These are phyloP conservation scores for Cryptosporidium sp. DNA, from an alignment of 169 alveolate genomes.

Conservation along the genomic window DNA sequence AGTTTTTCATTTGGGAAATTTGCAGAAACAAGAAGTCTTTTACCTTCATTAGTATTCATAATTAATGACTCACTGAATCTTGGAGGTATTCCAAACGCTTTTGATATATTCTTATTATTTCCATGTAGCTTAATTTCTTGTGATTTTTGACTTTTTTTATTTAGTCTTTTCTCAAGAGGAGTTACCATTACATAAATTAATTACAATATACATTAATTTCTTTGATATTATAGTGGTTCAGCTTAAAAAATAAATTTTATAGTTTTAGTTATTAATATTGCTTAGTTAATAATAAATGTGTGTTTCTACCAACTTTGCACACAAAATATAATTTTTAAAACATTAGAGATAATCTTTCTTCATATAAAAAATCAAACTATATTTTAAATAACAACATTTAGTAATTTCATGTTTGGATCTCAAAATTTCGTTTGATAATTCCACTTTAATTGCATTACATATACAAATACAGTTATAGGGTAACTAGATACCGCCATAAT, in stretches of 20 bases:
- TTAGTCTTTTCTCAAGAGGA: slow-evolving; percentile 54
- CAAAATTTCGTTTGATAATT: not conserved
- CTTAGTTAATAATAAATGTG: not conserved
- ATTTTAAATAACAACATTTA: not conserved
- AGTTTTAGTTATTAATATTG: not conserved
- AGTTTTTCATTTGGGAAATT: slow-evolving; percentile 9
- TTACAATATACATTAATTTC: not conserved
- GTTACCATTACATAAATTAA: slow-evolving; percentile 37
- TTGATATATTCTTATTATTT: slow-evolving; percentile 1
- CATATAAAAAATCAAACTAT: not conserved
- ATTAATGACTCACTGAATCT: slow-evolving; percentile 48
- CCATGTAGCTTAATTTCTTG: slow-evolving; percentile 19
- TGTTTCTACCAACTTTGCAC: slow-evolving; percentile 71
- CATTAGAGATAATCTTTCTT: not conserved
- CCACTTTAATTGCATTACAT: not conserved
- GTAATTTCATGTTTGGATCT: not conserved
- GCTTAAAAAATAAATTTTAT: not conserved
- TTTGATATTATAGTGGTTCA: not conserved
- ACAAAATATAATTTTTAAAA: not conserved
- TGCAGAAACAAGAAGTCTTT: slow-evolving; percentile 44
- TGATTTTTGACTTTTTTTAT: slow-evolving; percentile 2
- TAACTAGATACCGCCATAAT: slow-evolving; percentile 23
- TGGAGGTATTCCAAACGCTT: slow-evolving; percentile 75
- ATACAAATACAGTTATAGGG: not conserved
- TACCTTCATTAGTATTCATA: slow-evolving; percentile 47